These are phyloP conservation scores for Pyrus bretschneideri DNA, from an alignment of 306 rosid genomes.

Conservation along the genomic window DNA sequence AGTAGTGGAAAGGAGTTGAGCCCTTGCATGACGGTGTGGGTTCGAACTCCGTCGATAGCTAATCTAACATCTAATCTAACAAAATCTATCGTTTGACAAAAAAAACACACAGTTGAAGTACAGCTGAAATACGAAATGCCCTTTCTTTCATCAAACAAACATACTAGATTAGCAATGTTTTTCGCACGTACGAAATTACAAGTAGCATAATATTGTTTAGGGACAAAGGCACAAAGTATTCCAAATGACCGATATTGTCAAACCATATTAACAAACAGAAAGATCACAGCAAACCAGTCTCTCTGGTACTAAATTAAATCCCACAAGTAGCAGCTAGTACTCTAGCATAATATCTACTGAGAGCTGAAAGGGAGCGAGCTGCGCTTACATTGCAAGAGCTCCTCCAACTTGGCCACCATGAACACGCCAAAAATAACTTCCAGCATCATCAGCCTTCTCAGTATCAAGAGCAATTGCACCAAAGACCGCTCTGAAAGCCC, in stretches of 20 bases:
- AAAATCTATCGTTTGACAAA: too few relatives aligned
- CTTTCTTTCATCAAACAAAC: background rate
- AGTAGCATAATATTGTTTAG: background rate
- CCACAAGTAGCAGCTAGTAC: background rate
- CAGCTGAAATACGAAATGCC: background rate
- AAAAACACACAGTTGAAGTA: too few relatives aligned
- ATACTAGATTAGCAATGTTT: background rate
- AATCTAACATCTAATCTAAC: too few relatives aligned
- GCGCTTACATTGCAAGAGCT: slow-evolving; percentile 16
- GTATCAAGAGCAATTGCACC: slow-evolving; percentile 64
- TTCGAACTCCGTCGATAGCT: too few relatives aligned
- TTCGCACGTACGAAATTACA: slow-evolving; percentile 1
- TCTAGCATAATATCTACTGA: background rate
- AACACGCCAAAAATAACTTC: slow-evolving; percentile 43
- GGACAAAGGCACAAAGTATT: background rate
- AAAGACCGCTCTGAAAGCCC: slow-evolving; percentile 66
- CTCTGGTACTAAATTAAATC: background rate
- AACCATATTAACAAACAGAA: background rate
- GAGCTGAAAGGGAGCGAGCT: background rate
- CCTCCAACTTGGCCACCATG: slow-evolving; percentile 35
- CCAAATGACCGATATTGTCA: background rate
- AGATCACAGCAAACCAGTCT: background rate
- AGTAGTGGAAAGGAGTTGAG: too few relatives aligned
- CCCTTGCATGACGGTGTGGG: too few relatives aligned
- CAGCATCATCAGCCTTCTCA: slow-evolving; percentile 41